Conservation (phyloP, 1,284 basidiomycete species). For the Sparassis latifolia region DNA sequence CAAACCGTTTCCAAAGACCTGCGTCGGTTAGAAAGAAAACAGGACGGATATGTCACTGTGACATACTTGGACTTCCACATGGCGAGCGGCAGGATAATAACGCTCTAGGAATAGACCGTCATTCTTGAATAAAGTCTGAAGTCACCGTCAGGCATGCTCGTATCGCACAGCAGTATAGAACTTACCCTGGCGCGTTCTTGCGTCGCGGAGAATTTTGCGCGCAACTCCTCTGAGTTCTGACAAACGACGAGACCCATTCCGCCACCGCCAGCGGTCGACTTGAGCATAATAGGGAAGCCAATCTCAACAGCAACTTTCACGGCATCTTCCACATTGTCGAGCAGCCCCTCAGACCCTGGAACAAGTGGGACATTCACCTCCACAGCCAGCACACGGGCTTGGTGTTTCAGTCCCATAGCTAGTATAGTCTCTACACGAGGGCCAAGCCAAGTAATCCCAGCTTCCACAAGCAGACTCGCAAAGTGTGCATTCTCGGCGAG, state of each 20-base stretch:
- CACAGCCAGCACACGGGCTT: constrained; percentile 45
- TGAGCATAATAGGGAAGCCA: constrained; percentile 63
- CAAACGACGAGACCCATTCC: constrained; percentile 68
- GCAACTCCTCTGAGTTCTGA: constrained; percentile 34
- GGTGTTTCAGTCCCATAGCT: constrained; percentile 59
- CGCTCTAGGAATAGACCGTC: constrained; percentile 50
- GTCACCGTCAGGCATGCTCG: background rate
- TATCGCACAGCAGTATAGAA: constrained; percentile 5
- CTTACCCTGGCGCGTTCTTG: constrained; percentile 41
- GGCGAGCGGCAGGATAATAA: constrained; percentile 48
- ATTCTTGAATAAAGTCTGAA: constrained; percentile 3
- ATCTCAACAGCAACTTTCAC: constrained; percentile 33
- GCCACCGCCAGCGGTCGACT: constrained; percentile 67
- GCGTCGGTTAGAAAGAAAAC: background rate
- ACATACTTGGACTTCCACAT: constrained; percentile 61
- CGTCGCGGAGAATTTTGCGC: constrained; percentile 30
- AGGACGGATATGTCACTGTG: background rate
- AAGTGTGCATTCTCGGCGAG: constrained; percentile 61
- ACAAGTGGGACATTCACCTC: constrained; percentile 47
- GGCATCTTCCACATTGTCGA: constrained; percentile 39
- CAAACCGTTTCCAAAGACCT: constrained; percentile 61
- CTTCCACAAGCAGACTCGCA: constrained; percentile 37
- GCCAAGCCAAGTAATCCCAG: constrained; percentile 56
- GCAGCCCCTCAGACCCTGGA: constrained; percentile 47
- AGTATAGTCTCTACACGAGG: constrained; percentile 48